Conservation (phyloP, 202 grass and related monocot species). For the Tripidium arundinaceum region DNA sequence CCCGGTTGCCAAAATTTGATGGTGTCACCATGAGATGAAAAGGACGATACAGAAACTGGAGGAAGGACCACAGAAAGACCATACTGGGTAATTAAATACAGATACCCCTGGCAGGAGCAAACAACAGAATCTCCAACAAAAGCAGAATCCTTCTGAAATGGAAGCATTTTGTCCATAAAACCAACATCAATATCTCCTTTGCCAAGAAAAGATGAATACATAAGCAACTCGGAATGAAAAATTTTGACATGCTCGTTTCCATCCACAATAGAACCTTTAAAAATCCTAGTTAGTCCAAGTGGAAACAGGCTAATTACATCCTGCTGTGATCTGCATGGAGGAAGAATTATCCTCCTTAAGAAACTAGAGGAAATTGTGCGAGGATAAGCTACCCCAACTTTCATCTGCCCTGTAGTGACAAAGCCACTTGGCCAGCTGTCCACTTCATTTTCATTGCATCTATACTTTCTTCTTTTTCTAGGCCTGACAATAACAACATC, state of each 20-base stretch:
- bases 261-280: conserved; percentile 41
- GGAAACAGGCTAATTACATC: conserved; percentile 67
- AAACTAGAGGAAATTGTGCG: conserved; percentile 23
- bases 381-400: conserved; percentile 32
- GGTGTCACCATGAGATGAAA: conserved; percentile 35
- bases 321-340: conserved; percentile 65
- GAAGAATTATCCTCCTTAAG: conserved; percentile 66
- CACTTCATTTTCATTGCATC: conserved; percentile 33
- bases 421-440: conserved; percentile 55
- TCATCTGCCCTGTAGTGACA: conserved; percentile 34
- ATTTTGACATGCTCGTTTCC: conserved; percentile 48
- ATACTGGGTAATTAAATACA: conserved; percentile 79
- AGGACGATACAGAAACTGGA: conserved; percentile 55
- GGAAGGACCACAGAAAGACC: conserved; percentile 81
- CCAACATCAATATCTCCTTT: conserved; percentile 40
- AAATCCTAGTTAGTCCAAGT: conserved; percentile 71
- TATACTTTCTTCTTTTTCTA: conserved; percentile 51
- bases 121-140: conserved; percentile 59
- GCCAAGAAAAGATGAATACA: conserved; percentile 36
- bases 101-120: conserved; percentile 72
- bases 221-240: conserved; percentile 54
- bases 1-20: conserved; percentile 53
- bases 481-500: conserved; percentile 29
- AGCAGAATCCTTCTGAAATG: conserved; percentile 47
- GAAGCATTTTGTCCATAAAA: conserved; percentile 23